Base-by-base conservation (phyloP, 139 green algal genomes). In the Chlorella vulgaris region DNA sequence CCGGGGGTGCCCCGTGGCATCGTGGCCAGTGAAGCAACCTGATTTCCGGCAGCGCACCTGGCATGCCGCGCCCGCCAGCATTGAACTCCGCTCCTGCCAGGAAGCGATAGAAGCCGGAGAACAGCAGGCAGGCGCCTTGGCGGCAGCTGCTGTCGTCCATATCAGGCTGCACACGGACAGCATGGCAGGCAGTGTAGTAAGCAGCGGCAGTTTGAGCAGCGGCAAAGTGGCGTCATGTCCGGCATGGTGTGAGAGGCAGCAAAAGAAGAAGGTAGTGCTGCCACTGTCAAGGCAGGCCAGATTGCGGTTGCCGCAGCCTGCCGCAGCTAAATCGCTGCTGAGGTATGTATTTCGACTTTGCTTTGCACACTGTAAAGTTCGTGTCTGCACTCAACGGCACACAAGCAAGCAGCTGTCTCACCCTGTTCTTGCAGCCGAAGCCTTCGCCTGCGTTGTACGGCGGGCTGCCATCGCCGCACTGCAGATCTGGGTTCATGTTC, bases 71-170 rank as follows among this genome's bases (percentile, higher is more conserved):
- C 18, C 53, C 73, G 26, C 53, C 35, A 4, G 73, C 53, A 22
- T 68, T 36, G 33, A 28, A 79, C 3, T 40, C 35, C 1, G 26
- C 62, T 4, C 29, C 35, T 2, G n/a, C 22, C 22, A 65, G 55
- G 18, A 65, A 31, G 55, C 55, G 28, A 35, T 39, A 79, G 53
- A 31, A 79, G 24, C 36, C 73, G 4, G 24, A 51, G 51, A 69
- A 69, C 22, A 69, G 35, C 35, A 79, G 73, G 73, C 73, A 79
- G 51, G 38, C 58, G 36, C 73, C 73, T 22, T 4, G 8, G 24
- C 42, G 40, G 73, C 73, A 79, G 73, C 73, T 39, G 73, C 50
- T 68, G 10, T n/a, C 2, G 35, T 60, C 36, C 35, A 31, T 10
- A 4, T 43, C 4, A 2, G 70, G 70, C 47, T 76, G 69, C n/a